Conservation (phyloP, 176 grass and related monocot species). For the Eragrostis curvula region DNA sequence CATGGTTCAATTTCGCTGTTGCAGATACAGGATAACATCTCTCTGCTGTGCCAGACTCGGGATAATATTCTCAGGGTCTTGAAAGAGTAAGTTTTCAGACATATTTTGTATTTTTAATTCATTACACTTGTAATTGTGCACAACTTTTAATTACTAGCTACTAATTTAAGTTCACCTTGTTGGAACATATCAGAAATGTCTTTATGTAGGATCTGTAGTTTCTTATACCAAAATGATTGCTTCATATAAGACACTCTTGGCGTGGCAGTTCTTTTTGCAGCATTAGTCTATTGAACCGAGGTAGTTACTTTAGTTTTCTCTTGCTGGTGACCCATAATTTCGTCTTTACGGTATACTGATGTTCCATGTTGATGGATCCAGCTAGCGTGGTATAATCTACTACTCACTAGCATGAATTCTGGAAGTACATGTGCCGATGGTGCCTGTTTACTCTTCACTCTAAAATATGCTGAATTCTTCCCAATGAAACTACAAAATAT, state of each 20-base stretch:
- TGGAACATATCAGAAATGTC: background rate
- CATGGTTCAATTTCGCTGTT: background rate
- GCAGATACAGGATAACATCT: slow-evolving; percentile 89
- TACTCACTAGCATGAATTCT: background rate
- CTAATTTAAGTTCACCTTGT: background rate
- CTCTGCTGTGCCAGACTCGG: slow-evolving; percentile 78
- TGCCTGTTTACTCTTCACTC: background rate
- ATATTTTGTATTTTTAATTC: slow-evolving; percentile 9
- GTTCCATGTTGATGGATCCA: slow-evolving; percentile 17
- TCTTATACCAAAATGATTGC: background rate
- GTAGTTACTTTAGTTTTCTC: background rate
- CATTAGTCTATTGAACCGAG: background rate
- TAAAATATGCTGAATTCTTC: background rate
- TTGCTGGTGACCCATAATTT: background rate
- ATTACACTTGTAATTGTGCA: background rate
- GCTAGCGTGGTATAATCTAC: background rate
- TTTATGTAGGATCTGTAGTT: background rate
- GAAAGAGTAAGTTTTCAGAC: slow-evolving; percentile 80
- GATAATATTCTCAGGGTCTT: slow-evolving; percentile 84
- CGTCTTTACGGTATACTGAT: background rate
- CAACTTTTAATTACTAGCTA: slow-evolving; percentile 9
- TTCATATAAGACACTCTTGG: background rate
- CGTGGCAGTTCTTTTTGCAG: background rate
- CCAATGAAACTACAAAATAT: background rate
- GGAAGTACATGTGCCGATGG: background rate